Conservation (phyloP, 352 stramenopile species). For the Phytophthora sp. region DNA sequence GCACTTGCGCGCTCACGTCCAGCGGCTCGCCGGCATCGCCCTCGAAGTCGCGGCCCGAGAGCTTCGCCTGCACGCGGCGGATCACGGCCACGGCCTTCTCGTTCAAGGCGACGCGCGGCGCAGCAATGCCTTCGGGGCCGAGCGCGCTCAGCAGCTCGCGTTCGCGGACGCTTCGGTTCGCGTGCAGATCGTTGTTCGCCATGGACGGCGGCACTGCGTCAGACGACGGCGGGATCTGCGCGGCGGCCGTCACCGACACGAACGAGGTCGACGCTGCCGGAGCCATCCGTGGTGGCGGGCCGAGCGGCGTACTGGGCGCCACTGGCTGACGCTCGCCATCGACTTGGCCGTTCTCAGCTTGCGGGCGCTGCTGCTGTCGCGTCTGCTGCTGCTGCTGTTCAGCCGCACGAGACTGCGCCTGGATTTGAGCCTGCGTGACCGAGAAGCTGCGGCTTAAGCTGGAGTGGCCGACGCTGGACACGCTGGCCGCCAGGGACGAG, state of each 20-base stretch:
- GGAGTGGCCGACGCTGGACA: conserved; percentile 76
- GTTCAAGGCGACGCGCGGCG: conserved; percentile 92
- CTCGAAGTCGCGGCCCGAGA: conserved; percentile 98
- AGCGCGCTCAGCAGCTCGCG: conserved; percentile 78
- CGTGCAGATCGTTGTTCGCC: conserved; percentile 49
- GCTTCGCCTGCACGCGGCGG: conserved; percentile 98
- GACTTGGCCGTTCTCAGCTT: conserved; percentile 9
- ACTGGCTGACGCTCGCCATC: conserved; percentile 10
- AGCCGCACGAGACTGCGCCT: conserved; percentile 26
- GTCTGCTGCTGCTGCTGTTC: conserved; percentile 16
- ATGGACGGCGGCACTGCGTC: conserved; percentile 54
- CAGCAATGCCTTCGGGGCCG: conserved; percentile 78
- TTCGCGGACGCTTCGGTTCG: conserved; percentile 86
- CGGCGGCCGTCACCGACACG: conserved; percentile 41
- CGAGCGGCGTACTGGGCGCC: conserved; percentile 25
- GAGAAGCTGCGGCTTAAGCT: conserved; percentile 78
- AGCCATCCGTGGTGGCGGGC: conserved; percentile 20
- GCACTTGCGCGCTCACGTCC: conserved; percentile 88
- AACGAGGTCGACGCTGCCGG: conserved; percentile 41
- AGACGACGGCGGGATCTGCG: conserved; percentile 40
- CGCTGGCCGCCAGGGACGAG: conserved; percentile 77
- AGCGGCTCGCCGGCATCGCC: conserved; percentile 66
- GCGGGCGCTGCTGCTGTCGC: conserved; percentile 15
- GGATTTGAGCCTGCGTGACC: conserved; percentile 52
- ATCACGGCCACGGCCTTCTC: conserved; percentile 97